Conservation (phyloP, 2,329 filamentous ascomycete species). For the Podosphaera aphanis region DNA sequence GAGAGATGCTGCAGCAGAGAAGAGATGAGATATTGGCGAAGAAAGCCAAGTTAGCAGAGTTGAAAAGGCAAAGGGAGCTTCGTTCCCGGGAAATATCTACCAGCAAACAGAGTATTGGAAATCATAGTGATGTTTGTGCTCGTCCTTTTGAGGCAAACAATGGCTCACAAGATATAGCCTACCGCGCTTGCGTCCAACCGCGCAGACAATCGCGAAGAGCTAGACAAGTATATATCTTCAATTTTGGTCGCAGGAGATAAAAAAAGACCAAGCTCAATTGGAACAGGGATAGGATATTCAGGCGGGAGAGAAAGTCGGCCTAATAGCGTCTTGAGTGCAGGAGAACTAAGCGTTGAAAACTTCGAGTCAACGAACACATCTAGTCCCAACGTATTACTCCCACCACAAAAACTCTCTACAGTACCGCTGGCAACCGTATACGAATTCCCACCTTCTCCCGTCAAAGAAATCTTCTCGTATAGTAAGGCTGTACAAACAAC, state of each 20-base stretch:
- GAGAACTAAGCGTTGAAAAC: slow-evolving; percentile 55
- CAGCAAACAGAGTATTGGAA: slow-evolving; percentile 43
- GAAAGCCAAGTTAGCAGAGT: slow-evolving; percentile 86
- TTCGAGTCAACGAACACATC: slow-evolving; percentile 28
- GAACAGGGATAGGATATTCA: slow-evolving; percentile 43
- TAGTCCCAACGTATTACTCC: slow-evolving; percentile 16
- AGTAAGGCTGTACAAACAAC: slow-evolving; percentile 90
- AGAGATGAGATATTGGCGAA: slow-evolving; percentile 93
- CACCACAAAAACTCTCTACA: slow-evolving; percentile 45
- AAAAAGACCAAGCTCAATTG: slow-evolving; percentile 45
- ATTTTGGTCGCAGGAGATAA: slow-evolving; percentile 50
- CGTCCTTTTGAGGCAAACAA: slow-evolving; percentile 9
- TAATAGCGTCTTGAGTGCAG: slow-evolving; percentile 64
- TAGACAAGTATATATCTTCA: slow-evolving; percentile 67
- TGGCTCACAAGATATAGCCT: slow-evolving; percentile 24
- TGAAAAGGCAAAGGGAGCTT: slow-evolving; percentile 76
- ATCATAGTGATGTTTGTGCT: slow-evolving; percentile 40
- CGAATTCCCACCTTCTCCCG: slow-evolving; percentile 53
- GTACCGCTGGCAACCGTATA: slow-evolving; percentile 53
- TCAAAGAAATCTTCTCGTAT: slow-evolving; percentile 78
- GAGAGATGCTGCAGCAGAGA: slow-evolving; percentile 39
- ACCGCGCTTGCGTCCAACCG: slow-evolving; percentile 47
- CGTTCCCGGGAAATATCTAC: slow-evolving; percentile 52
- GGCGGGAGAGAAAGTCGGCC: slow-evolving; percentile 49
- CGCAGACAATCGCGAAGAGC: slow-evolving; percentile 45